Conservation (phyloP, 148 eudicot genomes). For the Rheum nobile region DNA sequence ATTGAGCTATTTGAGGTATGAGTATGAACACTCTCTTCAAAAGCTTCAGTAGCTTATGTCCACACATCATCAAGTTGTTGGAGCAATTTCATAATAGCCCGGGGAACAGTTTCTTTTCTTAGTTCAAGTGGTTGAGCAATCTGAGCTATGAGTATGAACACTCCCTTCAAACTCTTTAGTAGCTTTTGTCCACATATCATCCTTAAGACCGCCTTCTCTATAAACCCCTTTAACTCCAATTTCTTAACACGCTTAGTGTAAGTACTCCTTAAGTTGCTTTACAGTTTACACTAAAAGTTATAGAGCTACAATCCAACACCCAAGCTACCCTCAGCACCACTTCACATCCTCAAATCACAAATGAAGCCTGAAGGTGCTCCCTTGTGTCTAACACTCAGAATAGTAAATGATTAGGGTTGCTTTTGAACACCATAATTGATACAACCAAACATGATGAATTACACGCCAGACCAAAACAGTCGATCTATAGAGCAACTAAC, state of each 20-base stretch:
- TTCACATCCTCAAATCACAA: background rate
- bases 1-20: too few species aligned
- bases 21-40: too few species aligned
- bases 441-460: background rate
- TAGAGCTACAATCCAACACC: background rate
- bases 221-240: background rate
- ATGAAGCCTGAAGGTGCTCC: background rate
- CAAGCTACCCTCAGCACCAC: background rate
- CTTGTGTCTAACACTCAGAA: background rate
- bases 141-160: background rate
- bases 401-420: too few species aligned
- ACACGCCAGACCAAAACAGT: background rate
- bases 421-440: background rate
- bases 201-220: background rate
- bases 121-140: background rate
- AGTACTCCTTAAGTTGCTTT: background rate
- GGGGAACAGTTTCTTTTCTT: background rate
- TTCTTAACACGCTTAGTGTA: background rate
- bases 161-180: background rate
- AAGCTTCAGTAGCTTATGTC: too few species aligned
- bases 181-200: background rate
- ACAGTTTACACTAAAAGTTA: background rate
- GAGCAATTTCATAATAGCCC: background rate
- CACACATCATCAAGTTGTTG: background rate
- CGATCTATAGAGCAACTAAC: conserved; percentile 21